Conservation (phyloP, 192 early-diverging fungal genomes). For the Entomortierella beljakovae region DNA sequence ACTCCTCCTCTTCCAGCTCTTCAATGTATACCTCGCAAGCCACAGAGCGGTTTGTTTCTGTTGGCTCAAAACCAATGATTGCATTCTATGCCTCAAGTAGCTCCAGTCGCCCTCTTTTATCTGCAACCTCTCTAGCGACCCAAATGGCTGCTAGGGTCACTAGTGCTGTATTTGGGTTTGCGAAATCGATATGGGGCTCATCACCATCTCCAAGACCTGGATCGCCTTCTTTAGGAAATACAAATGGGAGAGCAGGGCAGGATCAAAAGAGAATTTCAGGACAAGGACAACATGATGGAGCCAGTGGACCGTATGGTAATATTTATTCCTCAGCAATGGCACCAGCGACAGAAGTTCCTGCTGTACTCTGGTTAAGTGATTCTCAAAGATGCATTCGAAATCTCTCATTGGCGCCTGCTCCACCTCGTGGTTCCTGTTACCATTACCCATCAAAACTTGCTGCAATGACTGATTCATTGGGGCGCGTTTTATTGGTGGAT, state of each 20-base stretch:
- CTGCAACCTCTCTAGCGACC: conserved; percentile 61
- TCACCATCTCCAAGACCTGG: conserved; percentile 34
- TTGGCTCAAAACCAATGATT: conserved; percentile 69
- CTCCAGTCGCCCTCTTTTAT: conserved; percentile 60
- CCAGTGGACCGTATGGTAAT: conserved; percentile 48
- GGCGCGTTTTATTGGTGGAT: conserved; percentile 76
- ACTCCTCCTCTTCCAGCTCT: conserved; percentile 50
- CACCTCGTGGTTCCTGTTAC: conserved; percentile 51
- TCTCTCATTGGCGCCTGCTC: conserved; percentile 62
- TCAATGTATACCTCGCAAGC: conserved; percentile 54
- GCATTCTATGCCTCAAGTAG: conserved; percentile 64
- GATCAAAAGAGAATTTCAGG: conserved; percentile 39
- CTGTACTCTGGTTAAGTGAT: conserved; percentile 64
- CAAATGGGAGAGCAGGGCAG: conserved; percentile 18
- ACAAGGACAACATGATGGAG: conserved; percentile 26
- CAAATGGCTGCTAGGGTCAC: conserved; percentile 62
- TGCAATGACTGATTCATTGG: conserved; percentile 72
- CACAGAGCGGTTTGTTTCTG: conserved; percentile 66
- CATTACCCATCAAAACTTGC: conserved; percentile 58
- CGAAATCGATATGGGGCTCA: conserved; percentile 73
- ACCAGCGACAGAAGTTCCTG: conserved; percentile 65
- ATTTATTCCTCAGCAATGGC: conserved; percentile 61
- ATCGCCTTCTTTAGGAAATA: conserved; percentile 20
- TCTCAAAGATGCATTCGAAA: conserved; percentile 63
- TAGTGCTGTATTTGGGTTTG: conserved; percentile 74